These are phyloP conservation scores for Pythium myriotylum DNA, from an alignment of 352 stramenopile genomes.

Conservation along the genomic window DNA sequence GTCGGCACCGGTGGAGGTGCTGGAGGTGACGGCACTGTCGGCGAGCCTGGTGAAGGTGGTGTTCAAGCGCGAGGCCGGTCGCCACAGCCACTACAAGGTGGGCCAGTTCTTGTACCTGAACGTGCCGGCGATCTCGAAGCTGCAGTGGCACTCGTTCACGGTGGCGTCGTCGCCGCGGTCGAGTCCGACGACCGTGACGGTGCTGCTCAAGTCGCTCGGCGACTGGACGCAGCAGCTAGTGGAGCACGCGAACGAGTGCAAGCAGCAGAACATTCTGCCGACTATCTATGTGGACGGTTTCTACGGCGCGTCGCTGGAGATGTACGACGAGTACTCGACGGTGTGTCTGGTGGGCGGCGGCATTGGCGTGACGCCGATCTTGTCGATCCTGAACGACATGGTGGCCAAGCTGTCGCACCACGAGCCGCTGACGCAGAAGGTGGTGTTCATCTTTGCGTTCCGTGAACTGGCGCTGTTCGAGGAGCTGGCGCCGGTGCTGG, in stretches of 20 bases:
- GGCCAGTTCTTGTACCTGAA: constrained; percentile 57
- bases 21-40: constrained; percentile 24
- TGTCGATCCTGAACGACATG: constrained; percentile 48
- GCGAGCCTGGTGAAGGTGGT: constrained; percentile 42
- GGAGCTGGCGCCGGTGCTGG: constrained; percentile 34
- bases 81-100: constrained; percentile 31
- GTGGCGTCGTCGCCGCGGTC: constrained; percentile 42
- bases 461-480: constrained; percentile 41
- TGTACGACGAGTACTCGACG: constrained; percentile 41
- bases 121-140: too few species aligned
- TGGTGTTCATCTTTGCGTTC: constrained; percentile 50
- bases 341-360: constrained; percentile 40
- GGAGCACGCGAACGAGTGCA: constrained; percentile 40
- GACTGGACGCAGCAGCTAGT: constrained; percentile 42
- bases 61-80: constrained; percentile 24
- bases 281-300: constrained; percentile 49
- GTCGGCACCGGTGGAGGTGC: constrained; percentile 32
- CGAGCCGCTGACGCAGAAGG: constrained; percentile 19
- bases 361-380: constrained; percentile 46
- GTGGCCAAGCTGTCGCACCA: constrained; percentile 25
- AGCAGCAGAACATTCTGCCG: constrained; percentile 25
- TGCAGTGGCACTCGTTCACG: constrained; percentile 60
- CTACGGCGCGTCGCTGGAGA: constrained; percentile 41
- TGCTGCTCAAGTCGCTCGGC: too few species aligned
- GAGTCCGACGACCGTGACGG: constrained; percentile 30